Conservation (phyloP, 306 rosid species). For the Pterocarpus santalinus region DNA sequence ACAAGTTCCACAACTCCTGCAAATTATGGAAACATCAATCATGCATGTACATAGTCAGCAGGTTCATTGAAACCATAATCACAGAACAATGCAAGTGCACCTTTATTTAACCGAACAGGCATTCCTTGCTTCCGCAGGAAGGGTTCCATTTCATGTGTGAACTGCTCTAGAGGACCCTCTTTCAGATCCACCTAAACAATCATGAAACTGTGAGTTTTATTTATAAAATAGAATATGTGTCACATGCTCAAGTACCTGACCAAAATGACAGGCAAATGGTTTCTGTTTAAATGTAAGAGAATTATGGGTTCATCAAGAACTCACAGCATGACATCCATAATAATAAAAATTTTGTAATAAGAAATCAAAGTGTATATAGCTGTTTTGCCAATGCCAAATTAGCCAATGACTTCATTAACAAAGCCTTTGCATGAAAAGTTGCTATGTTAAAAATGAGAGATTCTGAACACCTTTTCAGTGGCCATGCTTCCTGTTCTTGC, state of each 20-base stretch:
- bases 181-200: conserved; percentile 80
- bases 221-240: neutral
- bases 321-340: neutral
- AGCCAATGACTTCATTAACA: neutral
- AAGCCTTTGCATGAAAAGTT: neutral
- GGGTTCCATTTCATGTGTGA: conserved; percentile 98
- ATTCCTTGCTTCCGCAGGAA: conserved; percentile 92
- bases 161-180: conserved; percentile 94
- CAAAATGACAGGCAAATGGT: neutral
- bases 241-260: neutral
- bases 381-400: neutral
- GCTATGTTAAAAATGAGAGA: neutral
- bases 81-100: conserved; percentile 47
- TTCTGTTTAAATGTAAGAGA: conserved; percentile 10
- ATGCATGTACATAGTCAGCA: neutral
- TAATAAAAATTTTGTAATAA: neutral
- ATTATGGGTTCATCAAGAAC: neutral
- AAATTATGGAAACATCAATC: conserved; percentile 16
- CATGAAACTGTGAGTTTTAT: neutral
- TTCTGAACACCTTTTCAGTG: conserved; percentile 67
- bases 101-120: conserved; percentile 97
- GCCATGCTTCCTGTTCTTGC: conserved; percentile 89
- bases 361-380: neutral
- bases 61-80: neutral
- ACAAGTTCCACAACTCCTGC: conserved; percentile 96